Conservation (phyloP, 495 filamentous ascomycete genomes). For the Lentithecium fluviatile region DNA sequence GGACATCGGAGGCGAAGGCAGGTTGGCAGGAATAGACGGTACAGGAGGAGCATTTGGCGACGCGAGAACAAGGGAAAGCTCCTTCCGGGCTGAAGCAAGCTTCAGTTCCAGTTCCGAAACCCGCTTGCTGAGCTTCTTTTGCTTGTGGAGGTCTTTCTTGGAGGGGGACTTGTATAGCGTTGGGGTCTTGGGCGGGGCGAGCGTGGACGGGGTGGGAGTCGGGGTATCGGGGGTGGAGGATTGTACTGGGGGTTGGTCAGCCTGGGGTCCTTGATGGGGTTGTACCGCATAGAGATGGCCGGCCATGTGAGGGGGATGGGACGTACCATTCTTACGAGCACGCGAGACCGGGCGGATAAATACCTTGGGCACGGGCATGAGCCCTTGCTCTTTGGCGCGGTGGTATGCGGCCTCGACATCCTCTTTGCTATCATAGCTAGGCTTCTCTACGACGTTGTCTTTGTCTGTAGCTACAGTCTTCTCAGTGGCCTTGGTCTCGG, state of each 20-base stretch:
- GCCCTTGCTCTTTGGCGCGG: constrained; percentile 60
- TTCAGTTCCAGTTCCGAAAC: constrained; percentile 67
- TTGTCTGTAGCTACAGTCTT: background rate
- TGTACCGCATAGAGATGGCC: constrained; percentile 37
- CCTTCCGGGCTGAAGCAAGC: constrained; percentile 56
- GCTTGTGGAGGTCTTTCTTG: constrained; percentile 60
- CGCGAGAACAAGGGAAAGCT: constrained; percentile 54
- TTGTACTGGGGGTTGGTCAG: constrained; percentile 11
- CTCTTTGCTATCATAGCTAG: background rate
- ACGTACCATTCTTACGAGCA: background rate
- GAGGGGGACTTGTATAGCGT: constrained; percentile 53
- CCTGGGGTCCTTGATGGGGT: constrained; percentile 39
- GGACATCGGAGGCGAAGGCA: constrained; percentile 33
- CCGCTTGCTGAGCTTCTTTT: constrained; percentile 61
- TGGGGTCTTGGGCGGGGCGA: constrained; percentile 31
- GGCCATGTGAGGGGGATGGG: background rate
- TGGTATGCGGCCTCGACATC: constrained; percentile 52
- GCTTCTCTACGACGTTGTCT: too few relatives aligned
- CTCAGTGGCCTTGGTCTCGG: constrained; percentile 38
- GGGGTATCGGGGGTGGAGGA: constrained; percentile 6
- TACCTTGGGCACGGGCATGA: constrained; percentile 41
- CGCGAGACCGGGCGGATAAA: constrained; percentile 20
- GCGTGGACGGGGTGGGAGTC: background rate
- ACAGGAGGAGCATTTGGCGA: constrained; percentile 3
- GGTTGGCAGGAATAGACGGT: background rate